Evolutionary conservation across 208 protist genomes (phyloP), one percentile per base, ranked within the genome.

Genomic region (Phytomonas francai): DNA sequence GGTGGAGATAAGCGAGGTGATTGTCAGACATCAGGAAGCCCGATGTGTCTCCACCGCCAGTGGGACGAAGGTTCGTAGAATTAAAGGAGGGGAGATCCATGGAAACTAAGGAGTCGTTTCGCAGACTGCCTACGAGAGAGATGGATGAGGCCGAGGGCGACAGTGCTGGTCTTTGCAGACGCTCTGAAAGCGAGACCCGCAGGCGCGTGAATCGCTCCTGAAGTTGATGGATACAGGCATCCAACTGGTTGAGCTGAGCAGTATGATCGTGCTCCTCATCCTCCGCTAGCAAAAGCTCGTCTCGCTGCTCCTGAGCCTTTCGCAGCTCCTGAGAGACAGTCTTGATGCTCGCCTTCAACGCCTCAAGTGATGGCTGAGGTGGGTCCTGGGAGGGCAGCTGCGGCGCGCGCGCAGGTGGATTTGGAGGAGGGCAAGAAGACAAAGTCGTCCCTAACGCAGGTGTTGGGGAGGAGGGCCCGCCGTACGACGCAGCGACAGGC

Each of bases 241-340:
- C 88, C 5, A 80, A 64, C 51, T 74, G 71, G 27, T n/a, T 63
- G 12, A 90, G 63, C 65, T 73, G 73, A 14, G 19, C 31, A 7
- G 67, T 78, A 4, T 68, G 62, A 72, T 94, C 82, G 69, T 87
- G 67, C 60, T 89, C 77, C 71, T 91, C 88, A 65, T 90, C 83
- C 66, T 94, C 84, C 16, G 79, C 66, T 7, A 91, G 69, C 27
- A 94, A 63, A 27, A 91, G 62, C 30, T 94, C 85, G 42, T 94
- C 85, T 32, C 85, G 83, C 11, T 63, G 68, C 58, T 80, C 3
- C 63, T 91, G 85, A 16, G 78, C 80, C 45, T 57, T 45, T 8
- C 80, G 78, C 22, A 93, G 80, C 63, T 80, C 73, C 65, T 65
- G 58, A 0, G 81, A 76, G 29, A 89, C 54, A 14, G 59, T 56